phyloP scores from a whole-genome alignment of 2,329 filamentous ascomycete species.

The Pseudogymnoascus sp. region DNA sequence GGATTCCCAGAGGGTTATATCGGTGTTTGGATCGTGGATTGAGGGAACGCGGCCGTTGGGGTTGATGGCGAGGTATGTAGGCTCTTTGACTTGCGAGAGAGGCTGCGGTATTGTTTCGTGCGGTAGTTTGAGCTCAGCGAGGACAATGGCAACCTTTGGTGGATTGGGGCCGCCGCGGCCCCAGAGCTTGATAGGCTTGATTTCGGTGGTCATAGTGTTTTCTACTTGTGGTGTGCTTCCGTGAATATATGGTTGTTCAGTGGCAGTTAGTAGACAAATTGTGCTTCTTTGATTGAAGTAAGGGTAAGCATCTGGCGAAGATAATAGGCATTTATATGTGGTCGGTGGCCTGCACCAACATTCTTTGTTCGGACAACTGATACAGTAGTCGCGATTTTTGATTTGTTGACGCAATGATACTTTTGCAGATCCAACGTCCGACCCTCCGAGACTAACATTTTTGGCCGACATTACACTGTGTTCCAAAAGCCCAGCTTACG shows the following conservation, averaged over 20 bases:
- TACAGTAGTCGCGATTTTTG: background rate
- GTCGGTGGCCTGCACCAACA: background rate
- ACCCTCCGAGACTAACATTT: background rate
- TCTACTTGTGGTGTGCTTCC: background rate
- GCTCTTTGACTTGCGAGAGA: constrained; percentile 32
- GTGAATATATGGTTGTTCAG: background rate
- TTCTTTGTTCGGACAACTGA: background rate
- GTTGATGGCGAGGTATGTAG: constrained; percentile 27
- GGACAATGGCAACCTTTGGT: constrained; percentile 18
- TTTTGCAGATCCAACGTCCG: background rate
- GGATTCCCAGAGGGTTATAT: constrained; percentile 38
- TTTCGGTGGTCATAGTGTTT: background rate
- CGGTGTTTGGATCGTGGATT: constrained; percentile 37
- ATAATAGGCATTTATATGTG: background rate
- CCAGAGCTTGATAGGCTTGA: background rate
- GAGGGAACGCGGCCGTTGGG: constrained; percentile 28
- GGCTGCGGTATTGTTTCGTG: constrained; percentile 12
- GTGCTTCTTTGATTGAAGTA: background rate
- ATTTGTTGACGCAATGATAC: background rate
- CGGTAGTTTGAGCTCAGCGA: constrained; percentile 18
- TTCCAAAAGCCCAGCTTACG: background rate
- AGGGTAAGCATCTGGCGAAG: background rate
- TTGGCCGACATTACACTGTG: background rate
- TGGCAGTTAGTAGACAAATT: background rate
- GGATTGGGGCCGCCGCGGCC: background rate